Evolutionary conservation across 2,329 filamentous ascomycete genomes (phyloP).

Genomic region (Alternaria postmessia): DNA sequence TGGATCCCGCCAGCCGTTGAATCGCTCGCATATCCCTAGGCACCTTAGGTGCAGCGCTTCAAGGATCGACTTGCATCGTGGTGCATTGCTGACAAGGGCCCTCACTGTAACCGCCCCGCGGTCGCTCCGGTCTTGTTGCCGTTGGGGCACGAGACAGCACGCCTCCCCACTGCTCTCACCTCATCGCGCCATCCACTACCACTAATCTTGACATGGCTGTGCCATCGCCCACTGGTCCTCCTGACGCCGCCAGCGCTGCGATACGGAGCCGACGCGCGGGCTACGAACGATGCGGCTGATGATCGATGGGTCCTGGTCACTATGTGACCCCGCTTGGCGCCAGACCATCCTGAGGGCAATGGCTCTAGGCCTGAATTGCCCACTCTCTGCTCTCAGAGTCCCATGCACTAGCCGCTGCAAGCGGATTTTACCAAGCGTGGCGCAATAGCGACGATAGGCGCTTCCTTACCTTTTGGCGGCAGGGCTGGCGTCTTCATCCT

Average conservation of each 20-base stretch:
- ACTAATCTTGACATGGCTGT: background rate
- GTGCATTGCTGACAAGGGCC: slow-evolving; percentile 21
- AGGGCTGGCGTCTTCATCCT: slow-evolving; percentile 41
- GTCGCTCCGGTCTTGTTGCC: slow-evolving; percentile 29
- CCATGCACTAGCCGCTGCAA: slow-evolving; percentile 50
- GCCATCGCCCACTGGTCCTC: slow-evolving; percentile 20
- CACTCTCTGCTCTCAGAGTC: slow-evolving; percentile 33
- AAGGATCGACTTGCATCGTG: slow-evolving; percentile 49
- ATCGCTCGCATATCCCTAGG: slow-evolving; percentile 46
- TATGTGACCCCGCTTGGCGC: slow-evolving; percentile 49
- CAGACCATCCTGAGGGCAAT: slow-evolving; percentile 49
- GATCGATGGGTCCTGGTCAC: slow-evolving; percentile 45
- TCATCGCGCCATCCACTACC: slow-evolving; percentile 30
- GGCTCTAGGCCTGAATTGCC: slow-evolving; percentile 49
- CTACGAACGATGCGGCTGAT: slow-evolving; percentile 49
- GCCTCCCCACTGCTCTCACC: slow-evolving; percentile 19
- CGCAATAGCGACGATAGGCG: slow-evolving; percentile 45
- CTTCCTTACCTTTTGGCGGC: slow-evolving; percentile 30
- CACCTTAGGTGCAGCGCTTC: slow-evolving; percentile 42
- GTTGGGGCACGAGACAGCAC: slow-evolving; percentile 38
- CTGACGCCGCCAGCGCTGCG: slow-evolving; percentile 32
- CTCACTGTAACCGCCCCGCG: slow-evolving; percentile 39
- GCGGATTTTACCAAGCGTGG: slow-evolving; percentile 44
- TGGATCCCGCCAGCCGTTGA: slow-evolving; percentile 53
- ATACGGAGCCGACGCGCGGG: slow-evolving; percentile 27